Percentiles rank a stretch among this genome's conserved stretches.
These are phyloP conservation scores for Arthroderma sp. DNA, from an alignment of 2,329 filamentous ascomycete genomes.

Conservation along the genomic window DNA sequence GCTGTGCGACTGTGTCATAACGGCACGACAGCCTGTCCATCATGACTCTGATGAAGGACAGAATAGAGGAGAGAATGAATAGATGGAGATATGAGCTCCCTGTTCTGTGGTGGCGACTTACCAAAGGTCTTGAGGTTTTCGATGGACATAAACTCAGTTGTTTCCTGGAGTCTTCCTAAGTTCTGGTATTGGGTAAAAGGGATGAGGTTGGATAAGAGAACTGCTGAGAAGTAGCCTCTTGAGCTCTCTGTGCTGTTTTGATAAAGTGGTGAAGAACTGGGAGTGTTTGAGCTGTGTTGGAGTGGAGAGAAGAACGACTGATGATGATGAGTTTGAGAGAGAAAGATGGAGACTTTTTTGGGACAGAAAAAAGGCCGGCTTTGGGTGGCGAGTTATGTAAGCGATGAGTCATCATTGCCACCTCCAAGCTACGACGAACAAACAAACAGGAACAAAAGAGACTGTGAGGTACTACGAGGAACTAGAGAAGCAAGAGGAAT, in stretches of 20 bases:
- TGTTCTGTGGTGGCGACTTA: conserved; percentile 36
- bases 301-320: neutral
- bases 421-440: too few relatives aligned
- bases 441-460: too few relatives aligned
- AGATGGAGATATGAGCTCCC: neutral
- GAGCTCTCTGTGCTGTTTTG: too few relatives aligned
- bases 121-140: conserved; percentile 96
- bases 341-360: conserved; percentile 4
- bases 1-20: too few relatives aligned
- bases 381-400: too few relatives aligned
- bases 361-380: neutral
- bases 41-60: neutral
- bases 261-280: neutral
- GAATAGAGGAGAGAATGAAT: neutral
- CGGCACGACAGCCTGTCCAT: too few relatives aligned
- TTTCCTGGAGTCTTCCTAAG: conserved; percentile 42
- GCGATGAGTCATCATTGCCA: too few relatives aligned
- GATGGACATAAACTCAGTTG: conserved; percentile 92
- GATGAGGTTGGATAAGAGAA: conserved; percentile 10
- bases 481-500: too few relatives aligned
- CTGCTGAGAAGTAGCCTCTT: neutral
- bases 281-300: neutral
- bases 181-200: conserved; percentile 22
- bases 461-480: too few relatives aligned
- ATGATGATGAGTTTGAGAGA: conserved; percentile 3